A percentile compares a stretch with the other conserved stretches of the same genome.
phyloP scores from a whole-genome alignment of 805 yeast genomes.

The Nakazawaea pomicola region DNA sequence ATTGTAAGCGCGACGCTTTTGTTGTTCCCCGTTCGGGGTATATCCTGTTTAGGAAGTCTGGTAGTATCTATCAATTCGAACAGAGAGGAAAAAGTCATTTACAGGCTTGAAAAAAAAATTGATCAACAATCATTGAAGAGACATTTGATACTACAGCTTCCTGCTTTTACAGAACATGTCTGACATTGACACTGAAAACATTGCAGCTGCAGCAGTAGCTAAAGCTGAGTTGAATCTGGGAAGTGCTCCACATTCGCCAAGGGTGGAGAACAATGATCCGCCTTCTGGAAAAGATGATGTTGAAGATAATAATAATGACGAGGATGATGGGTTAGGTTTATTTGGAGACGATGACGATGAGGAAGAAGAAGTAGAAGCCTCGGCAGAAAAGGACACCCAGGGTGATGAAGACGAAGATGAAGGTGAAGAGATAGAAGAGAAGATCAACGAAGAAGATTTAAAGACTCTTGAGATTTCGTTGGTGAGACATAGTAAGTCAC shows the following conservation, averaged over 20 bases:
- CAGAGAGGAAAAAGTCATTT: too few species aligned
- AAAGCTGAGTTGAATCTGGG: neutral
- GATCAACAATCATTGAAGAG: too few species aligned
- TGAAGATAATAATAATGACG: conserved; percentile 27
- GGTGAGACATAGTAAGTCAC: conserved; percentile 49
- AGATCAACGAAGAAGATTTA: conserved; percentile 18
- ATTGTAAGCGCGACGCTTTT: too few species aligned
- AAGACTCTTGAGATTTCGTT: conserved; percentile 35
- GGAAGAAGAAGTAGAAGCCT: conserved; percentile 16
- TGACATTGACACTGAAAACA: too few species aligned
- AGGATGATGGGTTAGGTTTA: conserved; percentile 31
- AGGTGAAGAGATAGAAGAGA: conserved; percentile 27
- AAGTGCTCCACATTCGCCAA: neutral
- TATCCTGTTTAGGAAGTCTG: too few species aligned
- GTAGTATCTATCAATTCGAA: too few species aligned
- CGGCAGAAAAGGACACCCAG: conserved; percentile 22
- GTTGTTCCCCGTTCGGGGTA: too few species aligned
- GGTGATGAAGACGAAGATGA: conserved; percentile 29
- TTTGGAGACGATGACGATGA: conserved; percentile 27
- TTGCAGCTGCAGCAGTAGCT: too few species aligned
- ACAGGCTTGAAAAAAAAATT: too few species aligned
- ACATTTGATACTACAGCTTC: too few species aligned
- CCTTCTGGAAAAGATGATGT: neutral
- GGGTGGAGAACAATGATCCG: neutral
- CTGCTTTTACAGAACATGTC: too few species aligned